phyloP scores from a whole-genome alignment of 2,329 filamentous ascomycete genomes.

The Sporothrix sp. region DNA sequence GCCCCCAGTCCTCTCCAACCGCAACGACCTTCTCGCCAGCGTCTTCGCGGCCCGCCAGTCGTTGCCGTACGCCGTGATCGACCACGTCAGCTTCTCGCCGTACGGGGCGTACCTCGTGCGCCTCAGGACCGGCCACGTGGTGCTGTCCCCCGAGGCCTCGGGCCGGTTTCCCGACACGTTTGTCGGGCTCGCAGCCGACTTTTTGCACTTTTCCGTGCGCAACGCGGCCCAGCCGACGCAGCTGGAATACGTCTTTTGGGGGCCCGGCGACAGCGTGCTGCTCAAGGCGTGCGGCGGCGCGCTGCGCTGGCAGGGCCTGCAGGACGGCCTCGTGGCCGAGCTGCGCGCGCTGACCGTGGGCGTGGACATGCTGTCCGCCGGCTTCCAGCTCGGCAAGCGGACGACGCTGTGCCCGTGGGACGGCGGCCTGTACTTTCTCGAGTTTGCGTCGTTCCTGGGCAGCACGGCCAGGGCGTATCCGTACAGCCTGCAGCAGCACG shows the following conservation, averaged over 20 bases:
- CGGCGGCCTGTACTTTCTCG: slow-evolving; percentile 5
- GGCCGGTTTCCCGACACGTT: slow-evolving; percentile 7
- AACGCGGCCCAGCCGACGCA: not conserved
- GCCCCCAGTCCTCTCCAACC: slow-evolving; percentile 7
- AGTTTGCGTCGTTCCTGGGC: slow-evolving; percentile 6
- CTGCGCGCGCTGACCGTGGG: slow-evolving; percentile 5
- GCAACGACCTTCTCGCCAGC: slow-evolving; percentile 24
- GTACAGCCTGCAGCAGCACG: slow-evolving; percentile 2
- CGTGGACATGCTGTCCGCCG: slow-evolving; percentile 9
- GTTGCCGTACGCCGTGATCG: not conserved
- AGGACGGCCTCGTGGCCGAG: not conserved
- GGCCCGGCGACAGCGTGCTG: slow-evolving; percentile 2
- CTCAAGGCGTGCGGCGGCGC: not conserved
- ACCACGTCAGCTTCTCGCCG: slow-evolving; percentile 11
- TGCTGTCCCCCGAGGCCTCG: slow-evolving; percentile 3
- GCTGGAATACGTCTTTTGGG: slow-evolving; percentile 7
- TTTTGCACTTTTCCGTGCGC: slow-evolving; percentile 4
- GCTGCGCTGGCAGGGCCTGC: slow-evolving; percentile 6
- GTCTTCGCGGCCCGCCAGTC: slow-evolving; percentile 25
- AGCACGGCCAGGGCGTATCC: slow-evolving; percentile 7
- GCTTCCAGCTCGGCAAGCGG: slow-evolving; percentile 3
- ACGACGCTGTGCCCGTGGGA: slow-evolving; percentile 10
- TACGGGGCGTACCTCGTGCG: slow-evolving; percentile 6
- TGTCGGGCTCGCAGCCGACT: not conserved
- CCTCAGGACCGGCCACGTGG: not conserved